phyloP scores from a whole-genome alignment of 108 stramenopile genomes.

The Parietichytrium sp. region DNA sequence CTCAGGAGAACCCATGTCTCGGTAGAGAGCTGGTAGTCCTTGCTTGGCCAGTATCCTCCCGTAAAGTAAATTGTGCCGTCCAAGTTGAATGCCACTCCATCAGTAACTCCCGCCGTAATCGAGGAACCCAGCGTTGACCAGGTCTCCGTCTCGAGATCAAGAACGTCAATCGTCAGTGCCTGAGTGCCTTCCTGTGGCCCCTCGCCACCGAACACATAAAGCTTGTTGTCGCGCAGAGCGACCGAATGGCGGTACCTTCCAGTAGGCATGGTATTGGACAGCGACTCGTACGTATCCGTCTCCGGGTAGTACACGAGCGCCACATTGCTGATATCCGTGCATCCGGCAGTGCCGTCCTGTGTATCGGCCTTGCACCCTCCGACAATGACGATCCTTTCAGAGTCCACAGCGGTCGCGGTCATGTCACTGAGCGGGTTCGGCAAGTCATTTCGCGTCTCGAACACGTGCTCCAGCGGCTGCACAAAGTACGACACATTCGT shows the following conservation, averaged over 20 bases:
- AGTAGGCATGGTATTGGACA: neutral
- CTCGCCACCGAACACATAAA: neutral
- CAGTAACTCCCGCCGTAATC: neutral
- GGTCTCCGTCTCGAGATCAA: neutral
- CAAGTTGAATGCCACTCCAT: neutral
- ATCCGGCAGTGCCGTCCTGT: neutral
- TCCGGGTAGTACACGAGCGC: neutral
- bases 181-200: neutral
- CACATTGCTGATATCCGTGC: neutral
- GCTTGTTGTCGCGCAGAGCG: neutral
- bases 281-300: neutral
- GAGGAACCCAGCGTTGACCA: neutral
- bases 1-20: neutral
- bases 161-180: neutral
- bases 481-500: too few species aligned
- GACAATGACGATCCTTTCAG: neutral
- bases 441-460: neutral
- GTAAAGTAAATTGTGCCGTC: neutral
- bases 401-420: neutral
- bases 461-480: conserved; percentile 21
- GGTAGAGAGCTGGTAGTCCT: neutral
- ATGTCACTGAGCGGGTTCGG: neutral
- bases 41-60: neutral
- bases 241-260: neutral
- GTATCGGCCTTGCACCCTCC: neutral